A percentile compares a stretch with the other conserved stretches of the same genome.
Evolutionary conservation across 1,139 yeast genomes (phyloP).

Genomic region (Saccharomyces hybrid): DNA sequence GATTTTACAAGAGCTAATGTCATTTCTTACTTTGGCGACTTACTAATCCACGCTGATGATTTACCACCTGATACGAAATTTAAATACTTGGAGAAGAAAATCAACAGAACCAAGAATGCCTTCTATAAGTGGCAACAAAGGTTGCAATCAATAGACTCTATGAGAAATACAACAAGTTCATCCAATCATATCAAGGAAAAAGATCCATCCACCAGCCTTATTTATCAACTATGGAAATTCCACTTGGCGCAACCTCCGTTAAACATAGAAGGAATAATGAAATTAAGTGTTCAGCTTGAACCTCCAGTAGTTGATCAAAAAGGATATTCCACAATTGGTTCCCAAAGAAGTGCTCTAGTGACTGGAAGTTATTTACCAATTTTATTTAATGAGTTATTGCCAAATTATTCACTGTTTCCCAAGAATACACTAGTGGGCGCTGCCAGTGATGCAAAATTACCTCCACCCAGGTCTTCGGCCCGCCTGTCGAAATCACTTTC

Average conservation of each 20-base stretch:
- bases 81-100: constrained; percentile 55
- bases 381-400: constrained; percentile 48
- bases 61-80: constrained; percentile 24
- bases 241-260: constrained; percentile 22
- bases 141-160: constrained; percentile 7
- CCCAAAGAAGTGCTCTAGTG: constrained; percentile 34
- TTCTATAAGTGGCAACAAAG: constrained; percentile 67
- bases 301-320: constrained; percentile 25
- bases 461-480: constrained; percentile 16
- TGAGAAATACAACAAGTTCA: neutral
- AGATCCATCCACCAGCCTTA: constrained; percentile 9
- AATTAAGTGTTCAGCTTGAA: constrained; percentile 24
- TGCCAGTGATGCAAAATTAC: constrained; percentile 18
- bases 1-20: constrained; percentile 70
- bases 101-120: constrained; percentile 64
- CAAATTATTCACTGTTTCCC: constrained; percentile 49
- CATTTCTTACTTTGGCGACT: constrained; percentile 87
- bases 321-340: constrained; percentile 18
- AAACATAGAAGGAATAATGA: constrained; percentile 25
- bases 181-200: constrained; percentile 2
- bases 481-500: constrained; percentile 16
- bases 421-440: constrained; percentile 45
- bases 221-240: constrained; percentile 29
- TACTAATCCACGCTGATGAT: constrained; percentile 35
- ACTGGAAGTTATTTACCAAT: constrained; percentile 56